These are phyloP conservation scores for Linum lewisii DNA, from an alignment of 345 rosid genomes.

Conservation along the genomic window DNA sequence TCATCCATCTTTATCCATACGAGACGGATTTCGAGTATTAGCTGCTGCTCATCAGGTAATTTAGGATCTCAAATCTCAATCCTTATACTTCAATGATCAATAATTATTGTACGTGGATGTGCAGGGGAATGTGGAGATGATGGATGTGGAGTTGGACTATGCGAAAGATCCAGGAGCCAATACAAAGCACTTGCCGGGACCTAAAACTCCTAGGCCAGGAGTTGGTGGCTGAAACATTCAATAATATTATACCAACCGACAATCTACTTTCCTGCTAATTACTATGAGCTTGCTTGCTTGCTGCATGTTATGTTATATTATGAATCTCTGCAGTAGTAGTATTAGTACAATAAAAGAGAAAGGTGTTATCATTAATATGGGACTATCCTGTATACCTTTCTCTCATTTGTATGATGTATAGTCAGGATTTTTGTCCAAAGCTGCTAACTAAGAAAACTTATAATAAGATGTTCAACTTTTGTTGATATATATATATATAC, in stretches of 20 bases:
- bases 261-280: not conserved
- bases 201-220: not conserved
- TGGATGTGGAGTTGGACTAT: constrained; percentile 1
- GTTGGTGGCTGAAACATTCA: constrained; percentile 1
- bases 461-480: no score
- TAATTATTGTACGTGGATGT: not conserved
- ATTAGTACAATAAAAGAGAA: no score
- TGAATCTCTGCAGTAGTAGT: no score
- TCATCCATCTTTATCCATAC: not conserved
- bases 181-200: not conserved
- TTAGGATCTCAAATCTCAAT: not conserved
- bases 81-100: not conserved
- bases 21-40: not conserved
- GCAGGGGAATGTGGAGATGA: not conserved
- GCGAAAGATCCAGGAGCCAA: constrained; percentile 1
- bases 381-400: no score
- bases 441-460: no score
- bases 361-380: no score
- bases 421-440: no score
- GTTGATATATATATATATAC: no score
- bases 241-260: not conserved
- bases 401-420: no score
- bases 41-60: not conserved
- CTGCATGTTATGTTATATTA: no score
- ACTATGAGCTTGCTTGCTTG: no score